These are phyloP conservation scores for Kondoa subrosea DNA, from an alignment of 768 basidiomycete genomes.

Conservation along the genomic window DNA sequence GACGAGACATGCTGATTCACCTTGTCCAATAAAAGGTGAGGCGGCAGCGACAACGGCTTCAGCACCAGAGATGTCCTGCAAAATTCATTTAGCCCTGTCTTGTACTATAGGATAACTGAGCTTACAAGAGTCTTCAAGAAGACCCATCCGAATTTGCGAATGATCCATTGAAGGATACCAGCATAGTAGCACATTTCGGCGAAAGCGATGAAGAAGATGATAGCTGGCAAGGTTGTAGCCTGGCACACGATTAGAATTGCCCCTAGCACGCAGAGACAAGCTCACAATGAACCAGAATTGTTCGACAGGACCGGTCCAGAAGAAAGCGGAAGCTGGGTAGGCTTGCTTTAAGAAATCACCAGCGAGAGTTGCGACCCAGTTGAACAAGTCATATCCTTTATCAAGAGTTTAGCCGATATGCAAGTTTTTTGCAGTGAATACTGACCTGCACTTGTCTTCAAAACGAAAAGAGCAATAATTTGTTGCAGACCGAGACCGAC, in stretches of 20 bases:
- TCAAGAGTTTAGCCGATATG: too few species aligned
- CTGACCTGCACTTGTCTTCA: slow-evolving; percentile 67
- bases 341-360: slow-evolving; percentile 59
- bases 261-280: slow-evolving; percentile 18
- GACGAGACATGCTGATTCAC: slow-evolving; percentile 73
- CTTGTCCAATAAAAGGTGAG: slow-evolving; percentile 85
- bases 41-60: slow-evolving; percentile 84
- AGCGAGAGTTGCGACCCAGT: slow-evolving; percentile 50
- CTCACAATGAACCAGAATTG: slow-evolving; percentile 63
- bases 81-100: background rate
- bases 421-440: too few species aligned
- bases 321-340: slow-evolving; percentile 56
- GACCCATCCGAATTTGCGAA: slow-evolving; percentile 77
- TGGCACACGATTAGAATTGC: too few species aligned
- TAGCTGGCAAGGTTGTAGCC: slow-evolving; percentile 41
- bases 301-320: slow-evolving; percentile 47
- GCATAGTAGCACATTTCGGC: slow-evolving; percentile 76
- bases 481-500: slow-evolving; percentile 44
- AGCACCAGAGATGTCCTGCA: slow-evolving; percentile 65
- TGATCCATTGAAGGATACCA: slow-evolving; percentile 77
- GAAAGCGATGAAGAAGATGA: slow-evolving; percentile 89
- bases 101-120: background rate
- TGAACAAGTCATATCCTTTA: slow-evolving; percentile 66
- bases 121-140: slow-evolving; percentile 61
- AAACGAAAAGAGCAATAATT: slow-evolving; percentile 68